Evolutionary conservation across 208 protist genomes (phyloP).

Genomic region (Crithidia expoeki): DNA sequence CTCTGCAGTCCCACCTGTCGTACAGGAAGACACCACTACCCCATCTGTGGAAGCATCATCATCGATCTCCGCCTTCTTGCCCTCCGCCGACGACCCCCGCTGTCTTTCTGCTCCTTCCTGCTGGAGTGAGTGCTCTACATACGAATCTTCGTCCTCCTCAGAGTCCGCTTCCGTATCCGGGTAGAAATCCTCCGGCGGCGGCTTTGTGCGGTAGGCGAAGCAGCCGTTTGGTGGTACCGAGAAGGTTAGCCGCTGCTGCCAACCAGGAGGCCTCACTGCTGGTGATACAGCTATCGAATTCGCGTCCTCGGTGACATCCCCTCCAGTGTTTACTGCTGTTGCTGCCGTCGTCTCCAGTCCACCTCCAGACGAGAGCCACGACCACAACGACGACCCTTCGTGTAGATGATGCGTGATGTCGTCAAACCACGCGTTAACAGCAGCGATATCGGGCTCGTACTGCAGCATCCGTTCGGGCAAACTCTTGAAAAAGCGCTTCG

Average conservation of each 20-base stretch:
- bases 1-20: not conserved
- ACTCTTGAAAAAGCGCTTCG: slow-evolving; percentile 10
- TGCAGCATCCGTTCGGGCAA: slow-evolving; percentile 15
- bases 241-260: slow-evolving; percentile 21
- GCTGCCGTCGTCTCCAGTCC: not conserved
- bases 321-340: not conserved
- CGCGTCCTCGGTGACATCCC: not conserved
- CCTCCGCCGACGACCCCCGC: not conserved
- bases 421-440: slow-evolving; percentile 30
- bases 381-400: slow-evolving; percentile 13
- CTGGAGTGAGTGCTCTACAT: not conserved
- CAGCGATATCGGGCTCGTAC: slow-evolving; percentile 18
- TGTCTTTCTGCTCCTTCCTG: not conserved
- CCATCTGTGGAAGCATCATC: not conserved
- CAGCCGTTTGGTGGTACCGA: slow-evolving; percentile 20
- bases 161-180: slow-evolving; percentile 12
- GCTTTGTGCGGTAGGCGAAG: slow-evolving; percentile 18
- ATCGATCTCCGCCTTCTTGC: not conserved
- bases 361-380: slow-evolving; percentile 13
- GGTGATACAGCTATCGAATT: not conserved
- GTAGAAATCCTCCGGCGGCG: slow-evolving; percentile 17
- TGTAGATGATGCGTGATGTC: slow-evolving; percentile 19
- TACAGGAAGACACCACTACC: not conserved
- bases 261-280: not conserved
- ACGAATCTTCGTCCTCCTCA: slow-evolving; percentile 12